These are phyloP conservation scores for Pleurotus platypus DNA, from an alignment of 768 basidiomycete genomes.

Conservation along the genomic window DNA sequence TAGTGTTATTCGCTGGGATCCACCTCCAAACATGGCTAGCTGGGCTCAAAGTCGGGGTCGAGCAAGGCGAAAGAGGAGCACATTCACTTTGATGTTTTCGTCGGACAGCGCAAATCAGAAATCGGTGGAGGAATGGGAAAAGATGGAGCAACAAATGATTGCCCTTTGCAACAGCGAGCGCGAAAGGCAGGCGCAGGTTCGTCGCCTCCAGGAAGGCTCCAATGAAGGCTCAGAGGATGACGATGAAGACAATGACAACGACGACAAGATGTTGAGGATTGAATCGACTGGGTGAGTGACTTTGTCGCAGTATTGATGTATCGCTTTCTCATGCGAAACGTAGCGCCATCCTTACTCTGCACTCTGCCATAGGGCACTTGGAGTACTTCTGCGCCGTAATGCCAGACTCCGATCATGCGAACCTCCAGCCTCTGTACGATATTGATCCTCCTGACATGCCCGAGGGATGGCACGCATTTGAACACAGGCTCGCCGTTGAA, in stretches of 20 bases:
- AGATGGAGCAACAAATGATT: conserved; percentile 58
- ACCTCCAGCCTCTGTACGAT: conserved; percentile 56
- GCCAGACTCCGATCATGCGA: conserved; percentile 46
- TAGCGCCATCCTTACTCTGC: conserved; percentile 71
- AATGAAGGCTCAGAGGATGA: conserved; percentile 9
- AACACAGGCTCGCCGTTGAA: conserved; percentile 14
- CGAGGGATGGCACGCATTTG: conserved; percentile 55
- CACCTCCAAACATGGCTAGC: conserved; percentile 71
- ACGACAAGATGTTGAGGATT: conserved; percentile 41
- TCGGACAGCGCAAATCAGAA: conserved; percentile 34
- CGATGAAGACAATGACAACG: conserved; percentile 26
- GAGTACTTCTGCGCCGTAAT: conserved; percentile 73
- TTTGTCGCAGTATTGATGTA: not conserved
- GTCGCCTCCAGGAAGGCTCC: conserved; percentile 14
- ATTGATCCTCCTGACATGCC: conserved; percentile 62
- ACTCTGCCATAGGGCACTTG: conserved; percentile 67
- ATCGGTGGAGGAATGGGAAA: conserved; percentile 51
- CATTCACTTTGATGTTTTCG: conserved; percentile 72
- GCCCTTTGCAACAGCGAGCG: conserved; percentile 49
- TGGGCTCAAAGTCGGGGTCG: conserved; percentile 85
- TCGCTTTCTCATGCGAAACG: not conserved
- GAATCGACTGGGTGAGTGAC: conserved; percentile 56
- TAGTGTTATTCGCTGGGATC: conserved; percentile 80
- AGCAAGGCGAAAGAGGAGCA: conserved; percentile 64
- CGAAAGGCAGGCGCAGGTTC: conserved; percentile 9